Evolutionary conservation across 2,329 filamentous ascomycete species (phyloP), one percentile per base, ranked within the genome.

Genomic region (Colletotrichum cereale): DNA sequence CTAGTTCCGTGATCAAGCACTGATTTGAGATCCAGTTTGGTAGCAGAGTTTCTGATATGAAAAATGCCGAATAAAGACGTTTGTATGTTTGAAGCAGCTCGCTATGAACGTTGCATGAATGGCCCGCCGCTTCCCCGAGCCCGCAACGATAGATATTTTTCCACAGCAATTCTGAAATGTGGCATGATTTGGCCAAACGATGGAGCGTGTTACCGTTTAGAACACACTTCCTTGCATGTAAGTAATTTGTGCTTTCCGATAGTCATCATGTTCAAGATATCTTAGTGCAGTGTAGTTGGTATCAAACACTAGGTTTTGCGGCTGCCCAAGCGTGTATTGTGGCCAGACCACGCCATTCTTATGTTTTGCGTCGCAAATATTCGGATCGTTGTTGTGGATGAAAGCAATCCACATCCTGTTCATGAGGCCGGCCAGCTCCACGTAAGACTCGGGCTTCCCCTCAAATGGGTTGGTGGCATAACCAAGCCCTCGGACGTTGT

Each of bases 331-430:
- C 0, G 78, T 80, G 76, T 88, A 88, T 18, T 76, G 71, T 7
- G 84, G 83, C 86, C 86, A 88, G 21, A 77, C 31, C 10, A 47
- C 69, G 34, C 56, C 63, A 16, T 29, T 55, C 2, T 16, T 12
- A 36, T 21, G 26, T 18, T 26, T 36, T 11, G 24, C 26, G 26
- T 55, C 29, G 40, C 48, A 48, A 29, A 42, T 11, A 66, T 84
- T 86, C 24, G 86, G 86, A 75, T 86, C 79, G 24, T 82, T 76
- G 53, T 79, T 80, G 63, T 83, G 79, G 53, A 87, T 81, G 73
- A 88, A 89, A 3, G 80, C 81, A 31, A 84, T 82, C 87, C 87
- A 89, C 81, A 85, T 85, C 62, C 80, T 79, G 55, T 82, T 82
- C 84, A 89, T 88, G 73, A 84, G 76, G 50, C 82, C 78, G 14